Evolutionary conservation across 202 grass and related monocot genomes (phyloP), one percentile per base, ranked within the genome.

Genomic region (Zoysia matrella): DNA sequence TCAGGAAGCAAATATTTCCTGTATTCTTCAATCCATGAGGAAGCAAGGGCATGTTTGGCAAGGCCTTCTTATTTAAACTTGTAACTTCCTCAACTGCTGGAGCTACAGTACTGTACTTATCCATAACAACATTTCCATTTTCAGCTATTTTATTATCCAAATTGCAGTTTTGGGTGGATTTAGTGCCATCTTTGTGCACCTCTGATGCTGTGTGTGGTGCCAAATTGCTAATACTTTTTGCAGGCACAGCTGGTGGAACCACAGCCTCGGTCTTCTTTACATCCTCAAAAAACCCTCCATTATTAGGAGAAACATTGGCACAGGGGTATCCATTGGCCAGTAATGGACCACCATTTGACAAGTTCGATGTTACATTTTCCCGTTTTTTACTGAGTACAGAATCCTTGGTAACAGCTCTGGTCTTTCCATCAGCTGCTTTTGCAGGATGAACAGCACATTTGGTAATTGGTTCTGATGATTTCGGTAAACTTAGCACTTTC

Each of bases 1-100:
- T 98, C 40, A 98, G 74, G 58, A 98, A 98, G 83, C 96, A 98
- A 54, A 93, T 84, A 73, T 95, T 98, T 84, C 96, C 96, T 43
- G 90, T 91, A 86, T 99, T 99, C 80, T 85, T 91, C 90, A 99
- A 89, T 66, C 96, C 96, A 65, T 87, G 85, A 61, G 92, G 89
- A 80, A 95, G 82, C 80, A 95, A 76, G 16, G 69, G 70, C 70
- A 75, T 92, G 54, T 85, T 83, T 58, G 8, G 52, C 72, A 64
- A 73, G 54, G 36, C 51, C 67, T 90, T 91, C 61, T 92, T 83
- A 76, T 82, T 81, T 73, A 68, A 80, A 58, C 12, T 66, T 36
- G 85, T 74, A 77, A 71, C n/a, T 1, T 63, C 14, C 18, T 87
- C 78, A 1, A 74, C 69, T 70, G 55, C 77, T 83, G 88, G 75